Evolutionary conservation across 2,329 filamentous ascomycete genomes (phyloP), one percentile per base, ranked within the genome.

Genomic region (Curvularia sp.): DNA sequence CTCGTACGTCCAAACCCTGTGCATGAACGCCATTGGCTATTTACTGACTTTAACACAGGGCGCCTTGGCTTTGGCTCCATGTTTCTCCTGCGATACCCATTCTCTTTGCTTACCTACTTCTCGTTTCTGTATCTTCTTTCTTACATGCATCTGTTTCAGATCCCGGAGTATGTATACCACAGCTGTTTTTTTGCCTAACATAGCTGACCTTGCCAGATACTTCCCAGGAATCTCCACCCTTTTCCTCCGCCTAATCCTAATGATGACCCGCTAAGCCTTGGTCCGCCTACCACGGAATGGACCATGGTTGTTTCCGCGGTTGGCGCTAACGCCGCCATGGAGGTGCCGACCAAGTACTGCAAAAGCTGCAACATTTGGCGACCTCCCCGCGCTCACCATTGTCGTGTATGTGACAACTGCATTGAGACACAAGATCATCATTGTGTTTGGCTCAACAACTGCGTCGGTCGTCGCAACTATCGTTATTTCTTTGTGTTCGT

Each of bases 381-480:
- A 2, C 95, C 95, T 35, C 93, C 94, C 28, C 91, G 95, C 58
- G 93, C 92, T 58, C 96, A 99, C 74, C 95, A 99, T 79, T 99
- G 95, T 79, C 91, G 95, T 57, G 85, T 97, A 28, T 99, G 95
- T 79, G 94, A 99, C 79, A 97, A 96, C 77, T 99, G 95, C 76
- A 87, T 99, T 60, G 95, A 99, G 78, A 97, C 93, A 0, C 92
- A 97, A 67, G 95, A 99, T 73, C 95, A 99, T 73, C 95, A 99
- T 78, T 99, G 95, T 72, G 93, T 98, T 15, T 99, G 95, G 95
- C 86, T 99, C 63, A 99, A 99, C 80, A 99, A 99, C 77, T 99
- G 95, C 70, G 90, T 99, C 49, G 95, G 95, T 43, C 89, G 94
- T 65, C 91, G 95, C 70, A 99, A 99, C 80, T 99, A 99, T 80